Evolutionary conservation across 2,329 filamentous ascomycete species (phyloP).

Genomic region (Claviceps sp.): DNA sequence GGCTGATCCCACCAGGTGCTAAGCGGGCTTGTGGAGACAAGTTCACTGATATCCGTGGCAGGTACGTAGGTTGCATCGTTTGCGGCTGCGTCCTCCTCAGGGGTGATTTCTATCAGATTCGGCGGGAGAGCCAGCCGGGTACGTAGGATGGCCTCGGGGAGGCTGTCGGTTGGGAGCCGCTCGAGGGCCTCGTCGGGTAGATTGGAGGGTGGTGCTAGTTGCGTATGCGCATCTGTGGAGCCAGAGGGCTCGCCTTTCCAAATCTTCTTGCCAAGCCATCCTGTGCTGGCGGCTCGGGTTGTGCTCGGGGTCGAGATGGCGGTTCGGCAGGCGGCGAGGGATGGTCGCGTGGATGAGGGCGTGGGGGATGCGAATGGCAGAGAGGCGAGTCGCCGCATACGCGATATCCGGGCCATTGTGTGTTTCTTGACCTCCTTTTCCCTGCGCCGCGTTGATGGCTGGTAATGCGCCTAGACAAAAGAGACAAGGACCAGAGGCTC

Average conservation of each 20-base stretch:
- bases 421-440: background rate
- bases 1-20: constrained; percentile 39
- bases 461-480: background rate
- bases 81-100: constrained; percentile 19
- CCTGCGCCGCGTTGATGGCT: background rate
- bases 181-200: constrained; percentile 19
- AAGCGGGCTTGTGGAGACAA: constrained; percentile 34
- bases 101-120: no score
- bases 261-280: constrained; percentile 26
- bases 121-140: constrained; percentile 21
- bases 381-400: constrained; percentile 21
- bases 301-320: constrained; percentile 22
- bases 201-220: constrained; percentile 15
- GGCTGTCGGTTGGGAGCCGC: constrained; percentile 9
- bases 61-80: constrained; percentile 30
- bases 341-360: constrained; percentile 12
- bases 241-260: constrained; percentile 27
- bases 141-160: constrained; percentile 13
- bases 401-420: constrained; percentile 29
- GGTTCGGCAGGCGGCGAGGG: constrained; percentile 15
- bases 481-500: background rate
- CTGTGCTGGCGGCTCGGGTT: constrained; percentile 18
- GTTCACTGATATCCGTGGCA: constrained; percentile 28
- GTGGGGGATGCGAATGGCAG: constrained; percentile 15
- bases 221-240: constrained; percentile 25